phyloP scores from a whole-genome alignment of 1,284 basidiomycete genomes.

The Ceratorhiza oryzae-sativae region DNA sequence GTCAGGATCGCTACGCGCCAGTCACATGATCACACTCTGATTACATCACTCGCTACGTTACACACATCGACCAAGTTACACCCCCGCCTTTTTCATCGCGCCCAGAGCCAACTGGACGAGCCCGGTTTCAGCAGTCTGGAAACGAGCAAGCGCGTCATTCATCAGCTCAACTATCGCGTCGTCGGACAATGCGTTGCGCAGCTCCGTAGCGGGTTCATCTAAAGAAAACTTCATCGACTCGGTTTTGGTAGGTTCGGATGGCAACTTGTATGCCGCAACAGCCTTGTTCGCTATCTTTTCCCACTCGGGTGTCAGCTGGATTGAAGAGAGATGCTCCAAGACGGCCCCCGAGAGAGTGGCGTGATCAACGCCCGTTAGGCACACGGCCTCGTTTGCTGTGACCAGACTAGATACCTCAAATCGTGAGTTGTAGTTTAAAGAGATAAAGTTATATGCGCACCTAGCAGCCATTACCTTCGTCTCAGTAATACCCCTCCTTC shows the following conservation, averaged over 20 bases:
- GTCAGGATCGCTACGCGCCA: conserved; percentile 33
- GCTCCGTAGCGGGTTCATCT: conserved; percentile 38
- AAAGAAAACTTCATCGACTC: conserved; percentile 40
- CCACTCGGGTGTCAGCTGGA: conserved; percentile 41
- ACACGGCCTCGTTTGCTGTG: conserved; percentile 44
- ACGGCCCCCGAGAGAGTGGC: conserved; percentile 44
- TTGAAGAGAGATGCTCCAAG: conserved; percentile 42
- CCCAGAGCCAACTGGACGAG: conserved; percentile 44
- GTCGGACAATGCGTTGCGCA: conserved; percentile 40
- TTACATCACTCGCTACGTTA: conserved; percentile 32
- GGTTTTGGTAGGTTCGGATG: conserved; percentile 13
- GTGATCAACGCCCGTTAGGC: conserved; percentile 44
- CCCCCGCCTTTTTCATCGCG: conserved; percentile 30
- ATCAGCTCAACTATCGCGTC: conserved; percentile 41
- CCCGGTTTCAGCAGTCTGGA: conserved; percentile 44
- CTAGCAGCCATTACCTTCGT: conserved; percentile 47
- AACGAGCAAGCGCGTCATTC: conserved; percentile 44
- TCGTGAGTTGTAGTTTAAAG: neutral
- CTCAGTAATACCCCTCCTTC: conserved; percentile 31
- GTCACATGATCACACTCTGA: conserved; percentile 27
- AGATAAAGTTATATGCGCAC: conserved; percentile 37
- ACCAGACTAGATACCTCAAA: conserved; percentile 40
- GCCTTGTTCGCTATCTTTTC: conserved; percentile 42
- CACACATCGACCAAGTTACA: neutral
- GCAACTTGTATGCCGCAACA: conserved; percentile 40